Evolutionary conservation across 2,329 filamentous ascomycete genomes (phyloP).

Genomic region (Tetracladium maxilliforme): DNA sequence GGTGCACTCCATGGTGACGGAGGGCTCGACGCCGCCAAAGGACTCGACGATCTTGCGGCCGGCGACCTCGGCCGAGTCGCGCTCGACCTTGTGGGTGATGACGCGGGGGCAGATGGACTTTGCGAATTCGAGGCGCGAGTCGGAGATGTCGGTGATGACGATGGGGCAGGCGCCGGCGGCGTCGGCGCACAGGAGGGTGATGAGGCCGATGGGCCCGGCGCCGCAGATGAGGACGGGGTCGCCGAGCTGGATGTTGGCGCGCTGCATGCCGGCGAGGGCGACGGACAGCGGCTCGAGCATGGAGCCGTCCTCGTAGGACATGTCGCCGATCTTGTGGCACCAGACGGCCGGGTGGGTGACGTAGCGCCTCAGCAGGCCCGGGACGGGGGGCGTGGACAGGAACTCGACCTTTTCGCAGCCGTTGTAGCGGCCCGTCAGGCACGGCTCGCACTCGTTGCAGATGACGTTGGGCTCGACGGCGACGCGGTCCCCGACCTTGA

Average conservation of each 20-base stretch:
- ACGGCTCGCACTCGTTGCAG: constrained; percentile 81
- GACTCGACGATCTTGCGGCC: constrained; percentile 51
- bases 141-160: constrained; percentile 89
- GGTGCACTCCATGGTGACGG: constrained; percentile 80
- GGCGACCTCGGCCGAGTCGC: constrained; percentile 52
- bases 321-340: constrained; percentile 91
- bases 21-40: constrained; percentile 69
- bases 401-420: constrained; percentile 79
- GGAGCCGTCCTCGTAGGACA: constrained; percentile 84
- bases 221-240: constrained; percentile 84
- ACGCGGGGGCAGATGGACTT: constrained; percentile 69
- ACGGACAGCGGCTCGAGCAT: constrained; percentile 85
- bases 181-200: constrained; percentile 69
- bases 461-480: constrained; percentile 91
- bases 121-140: constrained; percentile 71
- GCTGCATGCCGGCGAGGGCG: constrained; percentile 74
- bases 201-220: constrained; percentile 84
- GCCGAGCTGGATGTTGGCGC: constrained; percentile 66
- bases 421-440: constrained; percentile 87
- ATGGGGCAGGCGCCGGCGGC: constrained; percentile 84
- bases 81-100: constrained; percentile 65
- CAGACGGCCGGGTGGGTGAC: constrained; percentile 88
- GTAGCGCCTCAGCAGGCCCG: constrained; percentile 78
- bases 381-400: constrained; percentile 78
- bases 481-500: constrained; percentile 79